A percentile compares a stretch with the other conserved stretches of the same genome.
phyloP scores from a whole-genome alignment of 208 protist species.

The Trypanosoma vivax region DNA sequence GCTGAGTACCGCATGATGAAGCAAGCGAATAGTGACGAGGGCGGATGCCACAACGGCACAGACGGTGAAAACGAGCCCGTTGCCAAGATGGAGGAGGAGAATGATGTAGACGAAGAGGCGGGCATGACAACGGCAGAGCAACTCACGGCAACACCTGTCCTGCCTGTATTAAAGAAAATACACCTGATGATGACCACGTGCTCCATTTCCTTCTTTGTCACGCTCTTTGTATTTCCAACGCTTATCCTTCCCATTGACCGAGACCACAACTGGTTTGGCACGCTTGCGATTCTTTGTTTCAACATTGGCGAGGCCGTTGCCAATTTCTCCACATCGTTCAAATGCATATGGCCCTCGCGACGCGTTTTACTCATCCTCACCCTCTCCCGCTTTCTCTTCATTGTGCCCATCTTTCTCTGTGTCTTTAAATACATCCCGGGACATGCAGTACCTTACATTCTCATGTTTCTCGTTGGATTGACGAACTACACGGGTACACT shows the following conservation, averaged over 20 bases:
- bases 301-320: slow-evolving; percentile 63
- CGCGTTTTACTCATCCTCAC: slow-evolving; percentile 41
- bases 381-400: no score
- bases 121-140: not conserved
- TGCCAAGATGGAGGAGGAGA: no score
- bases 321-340: slow-evolving; percentile 35
- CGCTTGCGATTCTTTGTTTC: slow-evolving; percentile 64
- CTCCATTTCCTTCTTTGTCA: slow-evolving; percentile 63
- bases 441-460: no score
- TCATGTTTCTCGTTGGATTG: no score
- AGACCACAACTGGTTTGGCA: slow-evolving; percentile 53
- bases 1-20: no score
- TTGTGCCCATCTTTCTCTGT: no score
- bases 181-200: slow-evolving; percentile 38
- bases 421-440: no score
- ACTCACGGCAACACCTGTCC: not conserved
- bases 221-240: slow-evolving; percentile 60
- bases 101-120: not conserved
- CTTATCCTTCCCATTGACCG: slow-evolving; percentile 55
- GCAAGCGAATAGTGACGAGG: no score
- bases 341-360: slow-evolving; percentile 36
- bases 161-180: no score
- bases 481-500: not conserved
- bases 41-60: no score
- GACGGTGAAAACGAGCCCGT: no score